These are phyloP conservation scores for Talaromyces ruber DNA, from an alignment of 495 filamentous ascomycete species.

Conservation along the genomic window DNA sequence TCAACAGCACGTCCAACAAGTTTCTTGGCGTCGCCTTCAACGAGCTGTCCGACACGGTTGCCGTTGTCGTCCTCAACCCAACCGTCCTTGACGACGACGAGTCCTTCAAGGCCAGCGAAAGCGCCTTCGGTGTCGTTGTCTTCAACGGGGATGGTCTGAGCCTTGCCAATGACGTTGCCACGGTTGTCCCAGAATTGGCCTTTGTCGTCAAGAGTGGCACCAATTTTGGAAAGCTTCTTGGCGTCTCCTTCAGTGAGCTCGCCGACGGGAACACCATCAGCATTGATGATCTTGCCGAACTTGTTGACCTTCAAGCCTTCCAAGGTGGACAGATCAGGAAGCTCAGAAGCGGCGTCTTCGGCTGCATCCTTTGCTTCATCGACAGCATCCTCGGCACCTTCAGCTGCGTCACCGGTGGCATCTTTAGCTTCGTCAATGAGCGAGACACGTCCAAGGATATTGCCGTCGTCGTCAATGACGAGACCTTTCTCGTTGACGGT, in stretches of 20 bases:
- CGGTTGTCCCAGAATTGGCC: conserved; percentile 56
- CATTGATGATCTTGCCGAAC: conserved; percentile 47
- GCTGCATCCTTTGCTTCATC: conserved; percentile 24
- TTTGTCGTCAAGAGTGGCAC: conserved; percentile 48
- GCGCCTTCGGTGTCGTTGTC: conserved; percentile 48
- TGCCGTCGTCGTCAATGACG: conserved; percentile 29
- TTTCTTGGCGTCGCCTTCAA: conserved; percentile 57
- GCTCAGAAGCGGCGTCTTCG: conserved; percentile 15
- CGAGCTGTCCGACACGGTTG: conserved; percentile 47
- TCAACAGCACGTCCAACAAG: conserved; percentile 53
- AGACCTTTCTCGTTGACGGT: conserved; percentile 45
- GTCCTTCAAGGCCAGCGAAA: conserved; percentile 58
- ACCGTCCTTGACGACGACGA: conserved; percentile 50
- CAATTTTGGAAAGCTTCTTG: conserved; percentile 47
- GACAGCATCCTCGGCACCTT: conserved; percentile 20
- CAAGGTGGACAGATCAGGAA: conserved; percentile 50
- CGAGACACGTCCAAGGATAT: conserved; percentile 26
- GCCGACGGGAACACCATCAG: conserved; percentile 45
- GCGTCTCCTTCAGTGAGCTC: conserved; percentile 52
- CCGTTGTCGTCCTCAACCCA: conserved; percentile 52
- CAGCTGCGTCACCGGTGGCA: conserved; percentile 20
- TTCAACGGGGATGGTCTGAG: conserved; percentile 49
- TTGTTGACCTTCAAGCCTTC: conserved; percentile 57
- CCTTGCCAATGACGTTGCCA: conserved; percentile 51
- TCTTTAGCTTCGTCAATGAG: conserved; percentile 15